A percentile compares a stretch with the other conserved stretches of the same genome.
Conservation (phyloP, 306 rosid genomes). For the Vicia villosa region DNA sequence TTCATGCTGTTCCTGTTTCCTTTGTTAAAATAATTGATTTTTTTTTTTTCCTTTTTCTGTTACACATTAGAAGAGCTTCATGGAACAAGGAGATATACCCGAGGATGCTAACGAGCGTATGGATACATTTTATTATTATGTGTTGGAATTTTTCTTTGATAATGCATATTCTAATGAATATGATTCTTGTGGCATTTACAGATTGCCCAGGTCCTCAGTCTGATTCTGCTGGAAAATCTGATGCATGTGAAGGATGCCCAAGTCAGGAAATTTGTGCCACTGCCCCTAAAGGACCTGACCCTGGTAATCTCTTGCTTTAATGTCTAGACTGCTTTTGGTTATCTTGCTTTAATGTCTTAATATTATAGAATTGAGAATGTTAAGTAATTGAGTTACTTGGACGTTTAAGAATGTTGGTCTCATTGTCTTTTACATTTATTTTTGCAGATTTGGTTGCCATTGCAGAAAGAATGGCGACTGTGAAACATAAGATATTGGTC, state of each 20-base stretch:
- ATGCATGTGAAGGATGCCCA: slow-evolving; percentile 84
- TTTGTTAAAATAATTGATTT: not conserved
- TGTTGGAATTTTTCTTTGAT: not conserved
- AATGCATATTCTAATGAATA: not conserved
- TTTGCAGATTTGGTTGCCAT: slow-evolving; percentile 75
- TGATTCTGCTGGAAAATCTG: slow-evolving; percentile 85
- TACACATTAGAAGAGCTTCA: slow-evolving; percentile 31
- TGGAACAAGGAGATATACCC: slow-evolving; percentile 78
- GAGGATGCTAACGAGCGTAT: slow-evolving; percentile 90
- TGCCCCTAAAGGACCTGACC: slow-evolving; percentile 95
- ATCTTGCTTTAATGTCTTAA: no score
- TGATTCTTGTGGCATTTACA: slow-evolving; percentile 36
- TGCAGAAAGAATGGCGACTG: slow-evolving; percentile 92
- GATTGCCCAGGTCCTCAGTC: slow-evolving; percentile 93
- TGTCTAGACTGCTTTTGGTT: no score
- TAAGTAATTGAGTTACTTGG: not conserved
- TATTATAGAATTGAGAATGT: no score
- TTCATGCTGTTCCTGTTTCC: not conserved
- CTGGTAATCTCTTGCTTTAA: slow-evolving; percentile 53
- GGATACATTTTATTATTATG: slow-evolving; percentile 19
- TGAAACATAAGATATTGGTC: slow-evolving; percentile 87
- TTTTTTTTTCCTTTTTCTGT: not conserved
- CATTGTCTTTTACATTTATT: slow-evolving; percentile 32
- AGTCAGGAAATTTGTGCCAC: slow-evolving; percentile 89
- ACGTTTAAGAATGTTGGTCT: not conserved